Evolutionary conservation across 2,329 filamentous ascomycete species (phyloP).

Genomic region (Phaeophleospora eucalypticola): DNA sequence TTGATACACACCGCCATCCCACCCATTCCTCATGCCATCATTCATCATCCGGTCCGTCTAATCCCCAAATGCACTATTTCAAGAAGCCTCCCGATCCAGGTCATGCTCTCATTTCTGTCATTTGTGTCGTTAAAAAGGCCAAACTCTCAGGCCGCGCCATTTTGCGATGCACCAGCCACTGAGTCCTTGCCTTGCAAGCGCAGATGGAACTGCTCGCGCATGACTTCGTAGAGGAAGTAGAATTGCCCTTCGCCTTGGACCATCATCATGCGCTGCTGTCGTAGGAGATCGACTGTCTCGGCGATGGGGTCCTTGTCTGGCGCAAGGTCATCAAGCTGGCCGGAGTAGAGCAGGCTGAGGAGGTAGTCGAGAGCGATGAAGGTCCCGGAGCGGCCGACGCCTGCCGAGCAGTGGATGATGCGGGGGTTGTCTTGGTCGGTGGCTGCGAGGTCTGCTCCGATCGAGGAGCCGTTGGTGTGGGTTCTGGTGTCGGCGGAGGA

Average conservation of each 20-base stretch:
- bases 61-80: no score
- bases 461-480: constrained; percentile 16
- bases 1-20: no score
- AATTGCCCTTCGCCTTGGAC: constrained; percentile 86
- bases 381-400: constrained; percentile 88
- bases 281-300: constrained; percentile 71
- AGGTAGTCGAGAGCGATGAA: constrained; percentile 96
- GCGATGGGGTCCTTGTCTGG: constrained; percentile 65
- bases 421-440: constrained; percentile 58
- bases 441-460: constrained; percentile 27
- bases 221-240: constrained; percentile 80
- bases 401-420: constrained; percentile 71
- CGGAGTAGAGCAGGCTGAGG: constrained; percentile 72
- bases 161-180: constrained; percentile 3
- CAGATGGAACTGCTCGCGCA: constrained; percentile 60
- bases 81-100: no score
- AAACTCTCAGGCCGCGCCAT: background rate
- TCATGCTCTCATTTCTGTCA: background rate
- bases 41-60: no score
- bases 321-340: constrained; percentile 53
- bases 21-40: no score
- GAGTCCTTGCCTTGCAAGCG: constrained; percentile 2
- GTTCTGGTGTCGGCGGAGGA: constrained; percentile 12
- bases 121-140: background rate
- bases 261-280: constrained; percentile 90